Conservation (phyloP, 805 yeast genomes). For the Saccharomycodes ludwigii region DNA sequence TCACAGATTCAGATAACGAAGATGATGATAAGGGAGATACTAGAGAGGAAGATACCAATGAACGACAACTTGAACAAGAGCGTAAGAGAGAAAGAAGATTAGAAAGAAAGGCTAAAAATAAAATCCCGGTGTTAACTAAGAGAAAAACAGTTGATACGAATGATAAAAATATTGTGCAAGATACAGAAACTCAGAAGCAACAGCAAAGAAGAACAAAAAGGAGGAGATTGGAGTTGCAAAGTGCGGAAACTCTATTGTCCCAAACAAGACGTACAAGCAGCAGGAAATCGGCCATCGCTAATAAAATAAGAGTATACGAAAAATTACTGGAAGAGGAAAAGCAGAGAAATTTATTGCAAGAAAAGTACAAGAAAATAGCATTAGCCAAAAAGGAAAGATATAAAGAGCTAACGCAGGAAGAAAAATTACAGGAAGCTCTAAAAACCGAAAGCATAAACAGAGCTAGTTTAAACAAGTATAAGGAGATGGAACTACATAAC, state of each 20-base stretch:
- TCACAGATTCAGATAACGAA: conserved; percentile 20
- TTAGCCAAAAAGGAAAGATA: conserved; percentile 36
- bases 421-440: conserved; percentile 56
- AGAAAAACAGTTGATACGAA: too few species aligned
- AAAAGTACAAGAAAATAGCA: conserved; percentile 29
- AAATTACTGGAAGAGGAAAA: conserved; percentile 58
- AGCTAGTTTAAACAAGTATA: conserved; percentile 59
- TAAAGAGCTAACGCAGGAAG: conserved; percentile 32
- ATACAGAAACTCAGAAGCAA: conserved; percentile 29
- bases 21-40: conserved; percentile 15
- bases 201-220: conserved; percentile 14
- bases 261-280: conserved; percentile 58
- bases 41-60: conserved; percentile 11
- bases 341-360: conserved; percentile 34
- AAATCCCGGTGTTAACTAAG: neutral
- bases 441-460: conserved; percentile 74
- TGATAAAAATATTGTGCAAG: conserved; percentile 56
- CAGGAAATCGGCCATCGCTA: conserved; percentile 65
- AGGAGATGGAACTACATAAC: conserved; percentile 74
- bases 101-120: neutral
- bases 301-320: conserved; percentile 64
- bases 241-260: conserved; percentile 40
- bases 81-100: conserved; percentile 7
- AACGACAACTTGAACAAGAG: conserved; percentile 10
- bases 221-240: conserved; percentile 22